These are phyloP conservation scores for Stagonosporopsis rhizophila DNA, from an alignment of 2,329 filamentous ascomycete genomes.

Conservation along the genomic window DNA sequence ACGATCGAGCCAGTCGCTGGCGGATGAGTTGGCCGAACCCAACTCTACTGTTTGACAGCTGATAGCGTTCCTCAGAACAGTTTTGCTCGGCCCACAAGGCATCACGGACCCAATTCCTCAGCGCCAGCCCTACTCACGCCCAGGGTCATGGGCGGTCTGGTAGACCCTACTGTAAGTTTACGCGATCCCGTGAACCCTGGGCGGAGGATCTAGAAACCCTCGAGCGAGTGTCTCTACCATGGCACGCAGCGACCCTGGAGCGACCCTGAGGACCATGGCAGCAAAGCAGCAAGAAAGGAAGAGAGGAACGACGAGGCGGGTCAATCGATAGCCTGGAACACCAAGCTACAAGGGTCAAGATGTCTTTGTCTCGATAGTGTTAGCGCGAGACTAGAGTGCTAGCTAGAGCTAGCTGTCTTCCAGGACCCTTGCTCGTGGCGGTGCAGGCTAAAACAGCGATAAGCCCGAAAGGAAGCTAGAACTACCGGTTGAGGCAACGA, in stretches of 20 bases:
- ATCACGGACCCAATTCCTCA: background rate
- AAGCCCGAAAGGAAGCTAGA: background rate
- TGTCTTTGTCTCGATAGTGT: slow-evolving; percentile 11
- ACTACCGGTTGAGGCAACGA: slow-evolving; percentile 7
- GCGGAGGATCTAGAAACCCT: background rate
- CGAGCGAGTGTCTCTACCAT: slow-evolving; percentile 21
- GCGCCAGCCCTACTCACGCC: background rate
- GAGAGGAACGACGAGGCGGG: slow-evolving; percentile 3
- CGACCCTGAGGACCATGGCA: slow-evolving; percentile 3
- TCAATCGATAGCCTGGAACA: slow-evolving; percentile 16
- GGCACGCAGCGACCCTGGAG: slow-evolving; percentile 6
- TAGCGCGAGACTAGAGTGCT: background rate
- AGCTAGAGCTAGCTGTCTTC: background rate
- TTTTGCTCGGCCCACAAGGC: background rate
- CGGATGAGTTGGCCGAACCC: slow-evolving; percentile 13
- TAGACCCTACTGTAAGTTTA: background rate
- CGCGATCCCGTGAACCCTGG: background rate
- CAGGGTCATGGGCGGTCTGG: background rate
- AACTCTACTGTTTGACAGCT: slow-evolving; percentile 3
- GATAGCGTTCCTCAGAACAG: slow-evolving; percentile 4
- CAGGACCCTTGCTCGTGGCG: slow-evolving; percentile 13
- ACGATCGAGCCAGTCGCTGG: slow-evolving; percentile 4
- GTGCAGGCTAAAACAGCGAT: slow-evolving; percentile 15
- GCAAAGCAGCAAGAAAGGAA: background rate
- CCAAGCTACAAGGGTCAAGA: slow-evolving; percentile 8